Percentiles rank a stretch among this genome's conserved stretches.
phyloP scores from a whole-genome alignment of 2,329 filamentous ascomycete genomes.

The Mollisiaceae sp. region DNA sequence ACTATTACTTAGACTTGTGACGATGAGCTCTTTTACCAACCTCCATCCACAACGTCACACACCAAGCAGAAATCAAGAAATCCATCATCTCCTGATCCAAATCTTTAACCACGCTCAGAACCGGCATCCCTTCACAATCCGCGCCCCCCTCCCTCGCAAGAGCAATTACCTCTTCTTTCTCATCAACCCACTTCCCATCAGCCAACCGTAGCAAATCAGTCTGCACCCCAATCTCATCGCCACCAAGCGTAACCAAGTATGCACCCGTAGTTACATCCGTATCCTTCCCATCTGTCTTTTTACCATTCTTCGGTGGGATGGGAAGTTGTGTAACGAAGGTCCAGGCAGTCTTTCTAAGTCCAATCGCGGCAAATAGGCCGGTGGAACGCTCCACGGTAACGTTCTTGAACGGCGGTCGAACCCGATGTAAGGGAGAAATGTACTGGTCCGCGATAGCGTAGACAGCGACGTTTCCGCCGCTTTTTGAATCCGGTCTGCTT shows the following conservation, averaged over 20 bases:
- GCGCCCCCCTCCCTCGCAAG: not conserved
- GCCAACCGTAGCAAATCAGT: not conserved
- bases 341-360: not conserved
- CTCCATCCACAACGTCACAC: not conserved
- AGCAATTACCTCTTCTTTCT: not conserved
- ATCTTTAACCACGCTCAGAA: not conserved
- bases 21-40: not conserved
- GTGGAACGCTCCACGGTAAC: not conserved
- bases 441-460: not conserved
- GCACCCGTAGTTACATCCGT: no score
- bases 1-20: no score
- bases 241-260: not conserved
- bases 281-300: not conserved
- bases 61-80: not conserved
- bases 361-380: not conserved
- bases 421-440: not conserved
- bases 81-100: not conserved
- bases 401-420: not conserved
- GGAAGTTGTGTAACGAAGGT: not conserved
- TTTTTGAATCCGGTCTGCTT: not conserved
- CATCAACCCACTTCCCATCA: not conserved
- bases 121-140: not conserved
- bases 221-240: not conserved
- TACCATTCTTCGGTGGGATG: not conserved
- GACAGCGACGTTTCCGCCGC: not conserved